Base-by-base conservation (phyloP, 192 early-diverging fungal species). In the Funneliformis mosseae region DNA sequence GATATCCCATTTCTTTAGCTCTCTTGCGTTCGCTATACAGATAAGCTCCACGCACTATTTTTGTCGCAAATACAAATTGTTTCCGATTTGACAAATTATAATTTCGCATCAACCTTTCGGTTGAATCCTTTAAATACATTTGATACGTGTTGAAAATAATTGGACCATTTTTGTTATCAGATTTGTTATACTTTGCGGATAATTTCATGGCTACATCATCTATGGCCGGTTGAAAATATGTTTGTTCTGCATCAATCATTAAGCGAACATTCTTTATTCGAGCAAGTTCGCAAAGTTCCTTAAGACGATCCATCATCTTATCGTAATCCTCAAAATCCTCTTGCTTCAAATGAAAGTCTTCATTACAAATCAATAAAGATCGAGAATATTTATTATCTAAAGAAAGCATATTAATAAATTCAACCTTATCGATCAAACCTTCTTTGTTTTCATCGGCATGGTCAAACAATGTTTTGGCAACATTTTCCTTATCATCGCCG, bases 111-210 rank as follows among this genome's bases (percentile, higher is more conserved):
- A 99, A 85, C 72, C 92, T 89, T 69, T 80, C 80, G 46, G 86
- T 80, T 5, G 92, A 88, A 77, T 90, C 90, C 80, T 90, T 91
- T 59, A 94, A 89, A 86, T 99, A 99, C 95, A 97, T 96, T 88
- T 99, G 97, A 85, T 95, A 96, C 9, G 97, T 99, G 88, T 97
- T 97, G 90, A 91, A 97, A 55, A 97, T 87, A 23, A 96, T 86
- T 8, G 95, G 94, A 62, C 83, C 83, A 8, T 74, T 81, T 6
- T 46, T 48, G 11, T 85, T 59, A 21, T 78, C 8, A 23, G 71
- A 50, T 66, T 78, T 76, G 86, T 99, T 97, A 87, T 90, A 95
- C 80, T 88, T 86, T 63, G 86, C 82, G 83, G 90, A 89, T 60
- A 99, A 83, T 21, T 87, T 85, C 43, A 95, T 82, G 10, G 93